Percentiles rank a stretch among this genome's conserved stretches.
phyloP scores from a whole-genome alignment of 148 eudicot species.

The Nepenthes mirabilis region DNA sequence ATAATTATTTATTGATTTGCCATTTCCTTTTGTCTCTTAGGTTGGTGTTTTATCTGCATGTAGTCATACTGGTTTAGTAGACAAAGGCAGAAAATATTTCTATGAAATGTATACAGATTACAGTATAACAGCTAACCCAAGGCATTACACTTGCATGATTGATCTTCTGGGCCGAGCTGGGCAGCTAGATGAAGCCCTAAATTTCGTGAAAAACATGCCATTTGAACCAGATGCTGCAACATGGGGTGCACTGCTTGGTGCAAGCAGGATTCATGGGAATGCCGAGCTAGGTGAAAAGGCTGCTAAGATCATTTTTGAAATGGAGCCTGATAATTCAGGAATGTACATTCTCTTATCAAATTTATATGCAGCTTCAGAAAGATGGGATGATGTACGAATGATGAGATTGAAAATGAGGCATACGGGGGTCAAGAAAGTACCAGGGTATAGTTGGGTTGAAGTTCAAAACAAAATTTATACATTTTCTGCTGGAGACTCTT shows the following conservation, averaged over 20 bases:
- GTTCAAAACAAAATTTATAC: slow-evolving; percentile 37
- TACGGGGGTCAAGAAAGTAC: slow-evolving; percentile 27
- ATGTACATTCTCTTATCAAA: slow-evolving; percentile 42
- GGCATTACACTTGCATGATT: slow-evolving; percentile 39
- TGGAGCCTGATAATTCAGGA: slow-evolving; percentile 37
- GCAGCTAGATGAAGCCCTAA: slow-evolving; percentile 26
- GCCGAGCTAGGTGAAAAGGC: slow-evolving; percentile 36
- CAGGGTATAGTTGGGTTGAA: slow-evolving; percentile 46
- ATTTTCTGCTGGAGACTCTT: slow-evolving; percentile 28
- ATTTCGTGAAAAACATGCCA: slow-evolving; percentile 29
- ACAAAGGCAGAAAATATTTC: slow-evolving; percentile 31
- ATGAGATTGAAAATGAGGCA: slow-evolving; percentile 36
- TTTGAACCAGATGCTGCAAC: slow-evolving; percentile 39
- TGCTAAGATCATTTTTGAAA: slow-evolving; percentile 27
- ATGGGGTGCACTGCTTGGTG: slow-evolving; percentile 47
- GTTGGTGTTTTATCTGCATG: slow-evolving; percentile 40
- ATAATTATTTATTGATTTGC: background rate
- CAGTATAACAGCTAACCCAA: slow-evolving; percentile 22
- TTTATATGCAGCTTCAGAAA: slow-evolving; percentile 34
- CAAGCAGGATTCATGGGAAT: slow-evolving; percentile 31
- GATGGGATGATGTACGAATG: slow-evolving; percentile 30
- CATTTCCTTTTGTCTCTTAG: slow-evolving; percentile 9
- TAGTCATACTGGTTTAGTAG: slow-evolving; percentile 33
- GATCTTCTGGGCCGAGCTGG: slow-evolving; percentile 43
- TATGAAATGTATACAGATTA: slow-evolving; percentile 22